phyloP scores from a whole-genome alignment of 2,329 filamentous ascomycete species.

The Cordyceps cicadae region DNA sequence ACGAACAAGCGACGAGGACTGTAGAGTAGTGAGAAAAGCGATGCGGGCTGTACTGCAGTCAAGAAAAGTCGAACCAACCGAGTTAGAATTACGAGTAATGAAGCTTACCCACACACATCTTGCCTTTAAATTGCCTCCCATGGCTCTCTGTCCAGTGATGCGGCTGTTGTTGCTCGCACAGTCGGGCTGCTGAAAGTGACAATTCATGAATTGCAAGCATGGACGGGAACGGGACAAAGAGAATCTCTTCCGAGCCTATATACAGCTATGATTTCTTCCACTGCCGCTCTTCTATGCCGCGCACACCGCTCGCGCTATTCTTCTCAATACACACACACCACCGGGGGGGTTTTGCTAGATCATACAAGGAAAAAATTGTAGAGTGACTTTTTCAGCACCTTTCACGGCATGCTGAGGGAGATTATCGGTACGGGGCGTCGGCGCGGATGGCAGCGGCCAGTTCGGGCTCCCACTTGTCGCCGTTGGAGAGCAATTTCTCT shows the following conservation, averaged over 20 bases:
- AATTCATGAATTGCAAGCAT: conserved; percentile 13
- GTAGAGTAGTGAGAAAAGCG: no score
- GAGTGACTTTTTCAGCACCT: background rate
- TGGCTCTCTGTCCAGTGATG: background rate
- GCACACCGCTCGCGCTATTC: background rate
- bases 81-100: no score
- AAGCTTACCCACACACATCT: background rate
- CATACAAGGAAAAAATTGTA: conserved; percentile 10
- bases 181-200: background rate
- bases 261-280: conserved; percentile 16
- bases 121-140: background rate
- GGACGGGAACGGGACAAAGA: conserved; percentile 13
- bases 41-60: background rate
- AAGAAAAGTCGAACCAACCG: background rate
- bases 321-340: conserved; percentile 4
- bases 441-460: conserved; percentile 85
- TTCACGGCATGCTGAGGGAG: background rate
- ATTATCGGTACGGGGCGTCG: conserved; percentile 82
- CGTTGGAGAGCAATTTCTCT: conserved; percentile 81
- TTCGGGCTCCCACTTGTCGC: conserved; percentile 97
- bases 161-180: no score
- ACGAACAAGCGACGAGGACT: background rate
- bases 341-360: conserved; percentile 4
- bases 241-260: conserved; percentile 23
- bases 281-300: conserved; percentile 11